A percentile compares a stretch with the other conserved stretches of the same genome.
Evolutionary conservation across 2,329 filamentous ascomycete genomes (phyloP).

Genomic region (Periconia sp.): DNA sequence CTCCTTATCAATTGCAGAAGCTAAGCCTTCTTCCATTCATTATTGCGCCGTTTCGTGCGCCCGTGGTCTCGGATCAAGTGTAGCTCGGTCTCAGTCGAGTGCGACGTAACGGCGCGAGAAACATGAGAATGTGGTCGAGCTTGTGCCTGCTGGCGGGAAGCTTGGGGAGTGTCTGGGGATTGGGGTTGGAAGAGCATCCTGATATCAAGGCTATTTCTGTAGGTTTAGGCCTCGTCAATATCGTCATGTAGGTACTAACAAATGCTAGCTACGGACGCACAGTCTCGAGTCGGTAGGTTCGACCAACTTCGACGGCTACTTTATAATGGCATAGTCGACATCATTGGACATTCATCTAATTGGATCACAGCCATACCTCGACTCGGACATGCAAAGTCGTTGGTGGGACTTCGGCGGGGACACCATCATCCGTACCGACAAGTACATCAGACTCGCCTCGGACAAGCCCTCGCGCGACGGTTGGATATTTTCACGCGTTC

Average conservation of each 20-base stretch:
- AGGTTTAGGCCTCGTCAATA: slow-evolving; percentile 51
- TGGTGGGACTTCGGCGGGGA: slow-evolving; percentile 99
- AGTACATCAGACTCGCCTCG: slow-evolving; percentile 89
- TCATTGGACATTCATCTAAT: too few species aligned
- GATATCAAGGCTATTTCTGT: slow-evolving; percentile 71
- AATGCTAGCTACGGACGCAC: slow-evolving; percentile 78
- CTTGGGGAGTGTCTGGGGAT: slow-evolving; percentile 32
- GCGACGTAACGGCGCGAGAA: background rate
- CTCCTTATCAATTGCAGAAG: slow-evolving; percentile 29
- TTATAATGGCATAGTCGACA: too few species aligned
- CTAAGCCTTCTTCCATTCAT: slow-evolving; percentile 36
- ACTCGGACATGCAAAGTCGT: slow-evolving; percentile 96
- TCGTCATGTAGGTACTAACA: too few species aligned
- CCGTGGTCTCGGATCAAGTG: background rate
- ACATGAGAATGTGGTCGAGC: slow-evolving; percentile 37
- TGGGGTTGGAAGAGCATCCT: slow-evolving; percentile 44
- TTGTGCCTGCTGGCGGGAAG: slow-evolving; percentile 47
- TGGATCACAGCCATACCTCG: slow-evolving; percentile 79
- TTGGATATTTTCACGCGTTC: slow-evolving; percentile 93
- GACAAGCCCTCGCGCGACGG: slow-evolving; percentile 90
- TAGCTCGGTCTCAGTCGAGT: background rate
- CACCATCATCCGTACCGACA: slow-evolving; percentile 77
- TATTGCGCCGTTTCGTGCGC: slow-evolving; percentile 11
- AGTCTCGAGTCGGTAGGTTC: slow-evolving; percentile 75
- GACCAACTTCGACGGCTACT: too few species aligned